Evolutionary conservation across 2,329 filamentous ascomycete genomes (phyloP), one percentile per base, ranked within the genome.

Genomic region (Tolypocladium inflatum): DNA sequence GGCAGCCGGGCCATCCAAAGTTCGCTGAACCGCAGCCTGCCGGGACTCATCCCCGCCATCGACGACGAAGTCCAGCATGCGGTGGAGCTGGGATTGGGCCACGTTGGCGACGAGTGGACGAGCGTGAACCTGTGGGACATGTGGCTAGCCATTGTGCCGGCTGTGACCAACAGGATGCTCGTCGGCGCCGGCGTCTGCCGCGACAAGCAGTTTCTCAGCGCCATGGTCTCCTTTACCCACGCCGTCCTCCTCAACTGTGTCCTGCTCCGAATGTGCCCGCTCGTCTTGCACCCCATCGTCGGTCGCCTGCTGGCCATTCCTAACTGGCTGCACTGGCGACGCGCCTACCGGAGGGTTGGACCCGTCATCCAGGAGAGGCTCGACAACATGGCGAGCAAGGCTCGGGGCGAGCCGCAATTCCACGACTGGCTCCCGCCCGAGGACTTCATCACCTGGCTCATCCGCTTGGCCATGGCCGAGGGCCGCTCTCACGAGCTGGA

Each of bases 371-470:
- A 72, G 35, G 65, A 79, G 62, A 77, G 82, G 1, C 69, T 84
- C 4, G 64, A 71, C 13, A 71, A 78, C 52, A 76, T 83, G 64
- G 63, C 66, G 33, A 73, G 70, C 55, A 76, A 77, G 55, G 71
- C 72, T 48, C 15, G 13, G 3, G 43, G 15, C 43, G 43, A 48
- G 23, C 23, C 43, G 3, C 4, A 48, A 4, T 13, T 48, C 2
- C 65, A 63, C 6, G 70, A 68, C 35, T 78, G 74, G 70, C 62
- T 68, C 9, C 73, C 77, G 11, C 78, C 80, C 0, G 80, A 84
- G 51, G 81, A 84, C 67, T 82, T 80, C 61, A 69, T 85, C 23
- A 82, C 78, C 5, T 86, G 82, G 83, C 73, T 75, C 54, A 80
- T 85, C 57, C 74, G 77, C 19, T 73, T 77, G 30, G 81, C 81